Base-by-base conservation (phyloP, 2,329 filamentous ascomycete genomes). In the Aspergillus piperis region DNA sequence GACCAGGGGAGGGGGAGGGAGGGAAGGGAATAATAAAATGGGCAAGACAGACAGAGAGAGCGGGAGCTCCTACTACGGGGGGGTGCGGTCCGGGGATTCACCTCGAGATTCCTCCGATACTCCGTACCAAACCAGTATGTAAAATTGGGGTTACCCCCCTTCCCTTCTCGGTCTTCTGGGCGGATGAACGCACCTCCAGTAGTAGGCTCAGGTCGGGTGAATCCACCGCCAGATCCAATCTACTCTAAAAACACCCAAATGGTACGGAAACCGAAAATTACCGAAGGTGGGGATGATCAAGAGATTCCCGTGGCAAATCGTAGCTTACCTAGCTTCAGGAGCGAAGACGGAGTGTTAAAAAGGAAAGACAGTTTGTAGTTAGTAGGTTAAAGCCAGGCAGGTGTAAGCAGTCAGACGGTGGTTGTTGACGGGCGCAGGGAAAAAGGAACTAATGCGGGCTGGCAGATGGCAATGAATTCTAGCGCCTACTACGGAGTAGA, bases 51-150 rank as follows among this genome's bases (percentile, higher is more conserved):
- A 11, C 8, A 30, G 27, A 49, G 49, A 62, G 48, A 57, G 57
- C 55, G 58, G 57, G 47, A 64, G 54, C 50, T 25, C 42, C 42
- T 57, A 58, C 44, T 60, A 67, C 64, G 63, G 66, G 66, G 61
- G 57, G 57, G 53, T 62, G 60, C 64, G 63, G 61, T 60, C 58
- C 58, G 62, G 65, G 65, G 63, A 44, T 30, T 66, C 62, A 65
- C 52, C 42, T 62, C 49, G 59, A 60, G 41, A 55, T 60, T 68
- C 65, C 69, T 68, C 65, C 69, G 66, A 64, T 63, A 63, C 57
- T 50, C 23, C 23, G 47, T 50, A 27, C 47, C 47, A 50, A 27
- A 50, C 47, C 23, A 30, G 47, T 30, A 50, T 30, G 47, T 50
- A 50, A 50, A 17, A 50, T 50, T 50, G 47, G 25, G 17, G 23